Base-by-base conservation (phyloP, 257 asterid species). In the Nicotiana paniculata region DNA sequence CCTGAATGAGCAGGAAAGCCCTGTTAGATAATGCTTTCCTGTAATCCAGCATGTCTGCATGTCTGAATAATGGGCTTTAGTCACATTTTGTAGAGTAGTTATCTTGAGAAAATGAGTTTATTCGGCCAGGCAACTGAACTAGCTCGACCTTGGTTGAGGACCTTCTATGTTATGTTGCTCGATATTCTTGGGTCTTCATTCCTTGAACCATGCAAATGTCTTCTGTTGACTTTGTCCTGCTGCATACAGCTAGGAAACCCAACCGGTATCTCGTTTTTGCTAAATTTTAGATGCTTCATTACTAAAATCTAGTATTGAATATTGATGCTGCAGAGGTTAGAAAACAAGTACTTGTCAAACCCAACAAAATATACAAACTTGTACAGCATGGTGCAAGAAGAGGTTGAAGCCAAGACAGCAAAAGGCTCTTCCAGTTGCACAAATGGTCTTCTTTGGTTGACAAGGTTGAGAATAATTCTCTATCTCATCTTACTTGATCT, bases 361-460 rank as follows among this genome's bases (percentile, higher is more conserved):
- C 97, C 98, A 32, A 85, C 94, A 81, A 89, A 96, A 76, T 96
- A 92, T 78, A 79, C 86, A 74, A 90, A 88, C 82, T 82, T 96
- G 82, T 93, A 93, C 86, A 93, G 93, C 86, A 89, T 96, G 97
- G 95, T 96, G 77, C 92, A 93, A 90, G 96, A 89, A 88, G 99
- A 96, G 87, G 85, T 94, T 87, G 97, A 90, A 83, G 93, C 94
- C 68, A 94, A 94, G 89, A 93, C 97, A 80, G 97, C 99, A 81
- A 93, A 89, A 86, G 93, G 91, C 85, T 94, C 99, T 82, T 93
- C 98, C 54, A 96, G 99, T 85, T 93, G 98, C 90, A 90, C 99
- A 54, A 93, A 94, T 86, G 99, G 98, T 84, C 98, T 96, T 87
- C 91, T 96, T 80, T 96, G 99, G 99, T 83, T 94, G 93, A 94